Conservation (phyloP, 2,329 filamentous ascomycete genomes). For the Lomentospora prolificans region DNA sequence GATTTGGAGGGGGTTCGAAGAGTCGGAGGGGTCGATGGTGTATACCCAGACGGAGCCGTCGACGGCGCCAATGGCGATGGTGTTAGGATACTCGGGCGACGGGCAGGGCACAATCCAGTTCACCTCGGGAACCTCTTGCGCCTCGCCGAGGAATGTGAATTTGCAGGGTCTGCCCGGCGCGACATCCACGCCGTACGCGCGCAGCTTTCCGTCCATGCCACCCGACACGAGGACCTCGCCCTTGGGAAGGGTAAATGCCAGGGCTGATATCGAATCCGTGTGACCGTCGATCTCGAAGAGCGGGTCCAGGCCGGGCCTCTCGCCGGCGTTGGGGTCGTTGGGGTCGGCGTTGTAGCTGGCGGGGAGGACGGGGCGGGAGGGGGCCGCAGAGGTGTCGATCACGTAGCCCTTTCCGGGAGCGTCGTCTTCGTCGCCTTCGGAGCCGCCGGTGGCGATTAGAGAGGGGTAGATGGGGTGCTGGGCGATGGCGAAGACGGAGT, state of each 20-base stretch:
- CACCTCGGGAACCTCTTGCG: slow-evolving; percentile 87
- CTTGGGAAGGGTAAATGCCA: slow-evolving; percentile 71
- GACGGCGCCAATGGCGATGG: slow-evolving; percentile 75
- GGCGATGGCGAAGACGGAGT: slow-evolving; percentile 90
- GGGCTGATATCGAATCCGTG: slow-evolving; percentile 79
- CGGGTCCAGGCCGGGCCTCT: slow-evolving; percentile 45
- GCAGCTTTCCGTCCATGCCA: slow-evolving; percentile 75
- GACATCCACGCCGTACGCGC: slow-evolving; percentile 52
- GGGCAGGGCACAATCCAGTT: slow-evolving; percentile 82
- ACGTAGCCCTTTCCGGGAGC: slow-evolving; percentile 74
- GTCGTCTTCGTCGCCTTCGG: slow-evolving; percentile 47
- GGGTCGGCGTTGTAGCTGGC: slow-evolving; percentile 63
- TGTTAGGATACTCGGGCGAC: slow-evolving; percentile 60
- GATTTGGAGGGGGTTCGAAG: slow-evolving; percentile 58
- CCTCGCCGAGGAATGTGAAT: slow-evolving; percentile 60
- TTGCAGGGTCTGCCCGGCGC: slow-evolving; percentile 35
- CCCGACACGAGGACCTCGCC: slow-evolving; percentile 82
- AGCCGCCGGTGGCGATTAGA: slow-evolving; percentile 79
- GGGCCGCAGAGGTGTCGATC: slow-evolving; percentile 61
- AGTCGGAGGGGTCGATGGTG: slow-evolving; percentile 60
- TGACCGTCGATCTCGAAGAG: slow-evolving; percentile 79
- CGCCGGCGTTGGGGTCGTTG: slow-evolving; percentile 33
- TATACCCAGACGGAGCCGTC: slow-evolving; percentile 97
- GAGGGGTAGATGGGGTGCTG: slow-evolving; percentile 74
- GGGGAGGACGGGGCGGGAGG: slow-evolving; percentile 60